Conservation (phyloP, 2,329 filamentous ascomycete genomes). For the Botrytis fabae region DNA sequence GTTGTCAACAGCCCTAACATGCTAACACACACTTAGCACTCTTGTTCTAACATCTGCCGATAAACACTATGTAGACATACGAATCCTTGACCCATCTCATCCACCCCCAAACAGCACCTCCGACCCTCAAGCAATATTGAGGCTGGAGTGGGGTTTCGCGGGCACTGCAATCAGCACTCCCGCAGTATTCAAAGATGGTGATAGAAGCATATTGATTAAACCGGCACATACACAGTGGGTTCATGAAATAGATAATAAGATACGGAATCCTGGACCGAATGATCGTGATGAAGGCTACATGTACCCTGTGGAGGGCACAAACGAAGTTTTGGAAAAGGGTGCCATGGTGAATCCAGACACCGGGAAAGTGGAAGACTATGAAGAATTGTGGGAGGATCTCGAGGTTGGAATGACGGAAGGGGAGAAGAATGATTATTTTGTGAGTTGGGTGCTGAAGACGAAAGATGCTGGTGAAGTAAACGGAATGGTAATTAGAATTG, state of each 20-base stretch:
- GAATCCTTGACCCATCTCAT: constrained; percentile 30
- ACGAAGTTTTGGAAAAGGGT: constrained; percentile 38
- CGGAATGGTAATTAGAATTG: constrained; percentile 33
- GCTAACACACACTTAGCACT: constrained; percentile 29
- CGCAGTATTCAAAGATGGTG: constrained; percentile 22
- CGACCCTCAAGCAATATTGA: constrained; percentile 23
- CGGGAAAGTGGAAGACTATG: constrained; percentile 37
- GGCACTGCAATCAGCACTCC: constrained; percentile 28
- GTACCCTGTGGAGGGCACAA: constrained; percentile 30
- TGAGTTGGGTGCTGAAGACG: constrained; percentile 31
- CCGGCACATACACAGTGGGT: constrained; percentile 37
- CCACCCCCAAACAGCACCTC: constrained; percentile 10
- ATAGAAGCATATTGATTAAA: constrained; percentile 23
- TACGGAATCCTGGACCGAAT: constrained; percentile 25
- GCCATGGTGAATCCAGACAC: constrained; percentile 36
- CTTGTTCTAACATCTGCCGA: constrained; percentile 39
- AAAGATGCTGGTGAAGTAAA: constrained; percentile 20
- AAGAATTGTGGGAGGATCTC: constrained; percentile 42
- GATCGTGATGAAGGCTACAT: constrained; percentile 40
- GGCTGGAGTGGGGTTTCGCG: constrained; percentile 40
- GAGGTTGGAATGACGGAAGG: constrained; percentile 17
- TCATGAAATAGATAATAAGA: constrained; percentile 37
- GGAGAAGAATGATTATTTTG: constrained; percentile 19
- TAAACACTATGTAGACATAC: constrained; percentile 39
- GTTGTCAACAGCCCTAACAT: not conserved